Evolutionary conservation across 2,329 filamentous ascomycete species (phyloP).

Genomic region (Chlorencoelia australis): DNA sequence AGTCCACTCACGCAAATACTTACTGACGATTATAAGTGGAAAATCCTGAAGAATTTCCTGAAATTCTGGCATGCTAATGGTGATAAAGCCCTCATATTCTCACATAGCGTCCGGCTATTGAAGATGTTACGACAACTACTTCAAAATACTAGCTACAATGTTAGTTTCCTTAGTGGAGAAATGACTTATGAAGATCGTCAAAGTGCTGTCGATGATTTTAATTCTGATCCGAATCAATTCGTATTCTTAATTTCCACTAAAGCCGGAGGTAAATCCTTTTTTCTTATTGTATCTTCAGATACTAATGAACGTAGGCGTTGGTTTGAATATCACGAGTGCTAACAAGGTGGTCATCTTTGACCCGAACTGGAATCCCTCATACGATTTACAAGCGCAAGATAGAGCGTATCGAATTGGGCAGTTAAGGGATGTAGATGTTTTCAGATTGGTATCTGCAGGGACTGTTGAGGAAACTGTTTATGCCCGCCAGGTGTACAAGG

Average conservation of each 20-base stretch:
- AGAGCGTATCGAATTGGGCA: conserved; percentile 94
- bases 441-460: conserved; percentile 78
- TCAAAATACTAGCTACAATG: conserved; percentile 77
- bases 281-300: neutral
- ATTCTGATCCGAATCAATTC: conserved; percentile 76
- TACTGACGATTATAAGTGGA: conserved; percentile 50
- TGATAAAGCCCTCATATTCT: conserved; percentile 94
- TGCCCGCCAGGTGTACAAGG: conserved; percentile 96
- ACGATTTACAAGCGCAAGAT: conserved; percentile 92
- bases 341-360: conserved; percentile 98
- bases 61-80: conserved; percentile 83
- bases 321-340: conserved; percentile 91
- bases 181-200: conserved; percentile 78
- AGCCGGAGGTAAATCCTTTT: conserved; percentile 49
- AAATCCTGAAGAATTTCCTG: conserved; percentile 74
- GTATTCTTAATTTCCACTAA: conserved; percentile 93
- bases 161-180: conserved; percentile 81
- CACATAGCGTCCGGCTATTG: conserved; percentile 77
- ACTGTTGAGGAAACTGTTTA: conserved; percentile 98
- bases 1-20: neutral
- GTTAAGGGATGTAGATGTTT: conserved; percentile 86
- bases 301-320: conserved; percentile 45
- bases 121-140: conserved; percentile 80
- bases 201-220: conserved; percentile 79
- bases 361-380: conserved; percentile 94